Evolutionary conservation across 345 rosid species (phyloP), one percentile per base, ranked within the genome.

Genomic region (Angophora floribunda): DNA sequence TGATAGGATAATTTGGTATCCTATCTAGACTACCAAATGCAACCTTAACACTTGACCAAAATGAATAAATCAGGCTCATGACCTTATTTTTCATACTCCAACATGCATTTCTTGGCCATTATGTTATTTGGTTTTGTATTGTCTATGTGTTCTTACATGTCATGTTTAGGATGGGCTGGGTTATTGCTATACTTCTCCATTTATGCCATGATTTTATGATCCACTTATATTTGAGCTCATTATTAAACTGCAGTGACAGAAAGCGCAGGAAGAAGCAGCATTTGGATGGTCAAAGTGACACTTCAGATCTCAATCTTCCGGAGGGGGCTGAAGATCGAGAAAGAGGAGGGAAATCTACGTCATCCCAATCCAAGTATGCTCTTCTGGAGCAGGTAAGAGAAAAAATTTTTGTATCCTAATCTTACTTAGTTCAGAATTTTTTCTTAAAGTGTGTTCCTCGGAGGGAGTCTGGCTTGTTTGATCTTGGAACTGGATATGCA

Each of bases 321-420:
- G 93, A 93, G 89, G 93, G 91, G 86, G 82, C 90, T 85, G 95
- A 92, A 87, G 97, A 90, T 89, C 93, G 49, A 84, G 90, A 90
- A 89, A 93, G 85, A 80, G 95, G 91, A 90, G 92, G 94, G 88
- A 91, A 95, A 90, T 89, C 89, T 36, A 82, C 88, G 75, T 89
- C 91, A 30, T 88, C 90, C 88, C 91, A 92, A 87, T 92, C 95
- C 90, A 94, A 92, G 90, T 84, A 67, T 90, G 85, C 87, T 90
- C 92, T 91, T 89, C 91, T 89, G 90, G 96, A 94, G 87, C 95
- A 96, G 99, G 99, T 97, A 90, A 80, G 92, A 51, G 55, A 88
- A 86, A 49, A 53, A 82, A 65, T 87, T 28, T 86, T 26, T 47
- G 50, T 50, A 26, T 61, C 51, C 41, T 36, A 51, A 59, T 36